These are phyloP conservation scores for sweet orange (Citrus sinensis) DNA, from an alignment of 345 rosid species.

Conservation along the genomic window DNA sequence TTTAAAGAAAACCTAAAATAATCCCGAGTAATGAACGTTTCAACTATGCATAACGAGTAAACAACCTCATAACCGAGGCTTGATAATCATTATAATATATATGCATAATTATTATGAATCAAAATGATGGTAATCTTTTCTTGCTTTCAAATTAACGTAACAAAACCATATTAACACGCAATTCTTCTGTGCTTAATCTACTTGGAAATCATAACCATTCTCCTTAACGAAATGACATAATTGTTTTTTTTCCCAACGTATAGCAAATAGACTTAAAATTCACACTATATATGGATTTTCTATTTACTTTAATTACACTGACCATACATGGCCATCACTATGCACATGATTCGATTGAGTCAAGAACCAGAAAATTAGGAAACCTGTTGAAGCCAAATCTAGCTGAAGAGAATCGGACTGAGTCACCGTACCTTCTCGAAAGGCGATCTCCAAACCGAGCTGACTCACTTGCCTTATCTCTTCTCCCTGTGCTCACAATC, in stretches of 20 bases:
- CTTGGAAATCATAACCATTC: neutral
- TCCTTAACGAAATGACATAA: neutral
- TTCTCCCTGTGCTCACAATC: constrained; percentile 23
- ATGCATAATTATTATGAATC: neutral
- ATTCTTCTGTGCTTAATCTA: neutral
- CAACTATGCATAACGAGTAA: neutral
- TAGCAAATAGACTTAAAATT: neutral
- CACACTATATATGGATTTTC: neutral
- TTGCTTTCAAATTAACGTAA: neutral
- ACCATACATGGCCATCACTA: no score
- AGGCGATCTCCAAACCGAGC: constrained; percentile 61
- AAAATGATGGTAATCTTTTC: neutral
- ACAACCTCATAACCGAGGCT: neutral
- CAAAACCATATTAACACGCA: neutral
- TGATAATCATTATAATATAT: neutral
- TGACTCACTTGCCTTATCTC: constrained; percentile 36
- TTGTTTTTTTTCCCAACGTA: neutral
- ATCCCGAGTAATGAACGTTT: neutral
- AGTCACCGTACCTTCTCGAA: constrained; percentile 15
- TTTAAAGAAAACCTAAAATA: neutral
- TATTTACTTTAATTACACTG: neutral
- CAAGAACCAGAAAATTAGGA: neutral
- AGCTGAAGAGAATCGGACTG: constrained; percentile 40
- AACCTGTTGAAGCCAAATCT: constrained; percentile 31
- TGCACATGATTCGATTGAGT: neutral